Base-by-base conservation (phyloP, 129 eudicot species). In the Dittrichia graveolens region DNA sequence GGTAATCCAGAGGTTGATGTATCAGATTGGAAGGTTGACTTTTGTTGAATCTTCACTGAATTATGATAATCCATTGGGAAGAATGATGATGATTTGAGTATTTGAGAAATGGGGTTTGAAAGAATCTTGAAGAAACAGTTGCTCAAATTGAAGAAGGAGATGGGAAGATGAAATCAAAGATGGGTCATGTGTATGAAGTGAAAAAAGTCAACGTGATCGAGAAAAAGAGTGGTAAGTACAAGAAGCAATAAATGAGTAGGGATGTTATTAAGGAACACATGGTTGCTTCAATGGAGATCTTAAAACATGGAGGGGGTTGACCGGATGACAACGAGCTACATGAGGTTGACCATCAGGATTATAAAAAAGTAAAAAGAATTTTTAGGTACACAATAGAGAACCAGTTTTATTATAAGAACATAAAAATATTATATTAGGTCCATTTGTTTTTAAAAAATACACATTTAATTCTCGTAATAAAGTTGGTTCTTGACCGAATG, bases 1-100 rank as follows among this genome's bases (percentile, higher is more conserved):
- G 98, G 98, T 78, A 92, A 89, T 1, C 84, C 78, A 16, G 83
- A 49, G 76, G 42, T 70, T 35, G 89, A 79, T 57, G 75, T 46
- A 4, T 81, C 74, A n/a, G 87, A 44, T 64, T 79, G 75, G n/a
- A 11, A 8, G 10, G 80, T 13, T 59, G 82, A 35, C 49, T 77
- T 71, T 49, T 76, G 84, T 12, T 66, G 83, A 75, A 65, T 71
- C 52, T 78, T 82, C 82, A 78, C 50, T 64, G 87, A 79, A 48
- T 74, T 31, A 39, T 65, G 83, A 50, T 77, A 16, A 69, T 76
- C 83, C 88, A 85, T 74, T 73, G 57, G 35, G 65, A 73, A 9
- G 5, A 60, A 39, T 42, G 62, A 15, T 40, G 65, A 42, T 24
- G 62, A 15, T 35, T 39, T 47, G 67, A 60, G 35, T 43, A 8